phyloP scores from a whole-genome alignment of 1,284 basidiomycete species.

The Sphagnurus paluster region DNA sequence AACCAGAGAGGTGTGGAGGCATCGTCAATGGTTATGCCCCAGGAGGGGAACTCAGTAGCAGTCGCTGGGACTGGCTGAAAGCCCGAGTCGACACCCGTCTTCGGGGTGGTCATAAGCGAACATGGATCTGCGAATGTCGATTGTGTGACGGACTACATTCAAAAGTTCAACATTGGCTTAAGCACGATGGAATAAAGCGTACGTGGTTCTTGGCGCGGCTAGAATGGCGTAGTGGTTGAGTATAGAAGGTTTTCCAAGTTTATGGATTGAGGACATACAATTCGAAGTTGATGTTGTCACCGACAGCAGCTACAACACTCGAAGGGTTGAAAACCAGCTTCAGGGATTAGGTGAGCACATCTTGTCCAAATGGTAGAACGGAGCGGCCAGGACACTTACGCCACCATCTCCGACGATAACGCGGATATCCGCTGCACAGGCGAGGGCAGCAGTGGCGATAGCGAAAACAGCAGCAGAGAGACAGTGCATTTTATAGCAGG shows the following conservation, averaged over 20 bases:
- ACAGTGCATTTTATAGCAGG: conserved; percentile 44
- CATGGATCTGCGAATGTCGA: conserved; percentile 38
- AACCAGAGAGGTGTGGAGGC: conserved; percentile 48
- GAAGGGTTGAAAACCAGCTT: conserved; percentile 46
- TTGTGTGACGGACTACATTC: conserved; percentile 37
- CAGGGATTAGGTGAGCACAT: neutral
- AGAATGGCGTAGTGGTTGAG: conserved; percentile 5
- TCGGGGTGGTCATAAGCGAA: conserved; percentile 27
- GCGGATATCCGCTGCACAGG: conserved; percentile 19
- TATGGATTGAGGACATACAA: conserved; percentile 36
- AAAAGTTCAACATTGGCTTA: no score
- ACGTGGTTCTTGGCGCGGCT: conserved; percentile 41
- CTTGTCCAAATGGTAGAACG: neutral
- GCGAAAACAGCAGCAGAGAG: conserved; percentile 33
- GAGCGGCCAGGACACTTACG: no score
- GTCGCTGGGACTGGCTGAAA: conserved; percentile 34
- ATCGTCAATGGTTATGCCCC: conserved; percentile 39
- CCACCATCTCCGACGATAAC: conserved; percentile 28
- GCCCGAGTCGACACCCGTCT: conserved; percentile 49
- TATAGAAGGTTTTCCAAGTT: neutral
- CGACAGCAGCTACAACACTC: conserved; percentile 45
- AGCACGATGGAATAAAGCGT: no score
- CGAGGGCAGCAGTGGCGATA: conserved; percentile 26
- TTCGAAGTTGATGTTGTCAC: conserved; percentile 29
- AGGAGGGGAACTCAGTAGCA: conserved; percentile 32